phyloP scores from a whole-genome alignment of 2,329 filamentous ascomycete species.

The Neoscytalidium dimidiatum region DNA sequence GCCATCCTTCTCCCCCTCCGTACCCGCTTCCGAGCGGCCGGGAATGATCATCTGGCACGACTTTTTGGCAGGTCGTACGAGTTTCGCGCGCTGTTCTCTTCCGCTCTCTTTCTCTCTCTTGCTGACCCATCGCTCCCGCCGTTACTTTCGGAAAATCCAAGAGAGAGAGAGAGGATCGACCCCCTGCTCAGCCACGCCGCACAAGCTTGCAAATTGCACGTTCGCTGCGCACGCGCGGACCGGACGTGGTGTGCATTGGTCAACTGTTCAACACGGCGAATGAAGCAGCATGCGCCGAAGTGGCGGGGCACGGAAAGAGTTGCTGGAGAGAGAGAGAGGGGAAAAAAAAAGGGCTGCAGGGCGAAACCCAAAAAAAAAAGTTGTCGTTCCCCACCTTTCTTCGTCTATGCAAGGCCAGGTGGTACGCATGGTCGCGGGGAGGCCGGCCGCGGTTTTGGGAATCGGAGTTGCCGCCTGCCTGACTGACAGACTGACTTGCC shows the following conservation, averaged over 20 bases:
- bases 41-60: background rate
- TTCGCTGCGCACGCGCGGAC: conserved; percentile 11
- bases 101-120: too few relatives aligned
- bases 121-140: background rate
- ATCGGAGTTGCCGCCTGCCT: conserved; percentile 5
- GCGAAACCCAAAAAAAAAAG: background rate
- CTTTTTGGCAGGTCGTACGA: conserved; percentile 15
- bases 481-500: too few relatives aligned
- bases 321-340: background rate
- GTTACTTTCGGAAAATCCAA: background rate
- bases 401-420: conserved; percentile 1
- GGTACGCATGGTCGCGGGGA: background rate
- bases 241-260: conserved; percentile 5
- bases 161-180: conserved; percentile 7
- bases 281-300: background rate
- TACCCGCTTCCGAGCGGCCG: background rate
- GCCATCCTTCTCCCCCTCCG: too few relatives aligned
- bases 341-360: background rate
- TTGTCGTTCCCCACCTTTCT: conserved; percentile 10
- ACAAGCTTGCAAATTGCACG: conserved; percentile 7
- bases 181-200: conserved; percentile 17
- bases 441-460: background rate
- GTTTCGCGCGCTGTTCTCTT: conserved; percentile 12
- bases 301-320: background rate
- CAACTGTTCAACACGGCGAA: background rate